Percentiles rank a stretch among this genome's conserved stretches.
These are phyloP conservation scores for Suhomyces faveliae DNA, from an alignment of 805 yeast genomes.

Conservation along the genomic window DNA sequence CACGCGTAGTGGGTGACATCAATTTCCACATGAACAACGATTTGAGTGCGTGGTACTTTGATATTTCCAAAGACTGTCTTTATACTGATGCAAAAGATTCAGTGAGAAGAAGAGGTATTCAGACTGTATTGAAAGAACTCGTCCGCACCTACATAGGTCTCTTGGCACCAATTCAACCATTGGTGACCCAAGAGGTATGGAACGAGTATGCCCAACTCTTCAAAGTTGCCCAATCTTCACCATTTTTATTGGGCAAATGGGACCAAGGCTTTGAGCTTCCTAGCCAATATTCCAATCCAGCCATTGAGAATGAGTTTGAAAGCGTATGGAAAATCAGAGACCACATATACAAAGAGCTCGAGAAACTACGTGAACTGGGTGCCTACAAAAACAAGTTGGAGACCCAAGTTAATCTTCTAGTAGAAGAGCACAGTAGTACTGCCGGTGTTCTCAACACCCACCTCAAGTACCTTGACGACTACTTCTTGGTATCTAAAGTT, in stretches of 20 bases:
- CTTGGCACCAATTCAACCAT: conserved; percentile 79
- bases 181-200: conserved; percentile 89
- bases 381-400: conserved; percentile 60
- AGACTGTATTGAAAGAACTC: conserved; percentile 63
- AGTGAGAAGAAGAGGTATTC: conserved; percentile 53
- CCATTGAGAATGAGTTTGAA: conserved; percentile 44
- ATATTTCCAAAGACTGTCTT: conserved; percentile 77
- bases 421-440: conserved; percentile 3
- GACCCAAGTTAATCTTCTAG: conserved; percentile 42
- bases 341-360: conserved; percentile 50
- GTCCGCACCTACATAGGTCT: conserved; percentile 62
- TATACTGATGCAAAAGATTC: conserved; percentile 64
- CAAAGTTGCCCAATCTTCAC: conserved; percentile 33
- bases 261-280: conserved; percentile 29
- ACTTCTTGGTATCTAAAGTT: conserved; percentile 65
- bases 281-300: conserved; percentile 28
- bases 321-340: conserved; percentile 49
- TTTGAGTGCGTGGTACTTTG: conserved; percentile 83
- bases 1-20: conserved; percentile 63
- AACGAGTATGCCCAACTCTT: conserved; percentile 44
- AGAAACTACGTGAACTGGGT: conserved; percentile 53
- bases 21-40: conserved; percentile 72
- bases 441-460: conserved; percentile 14
- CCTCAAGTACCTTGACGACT: conserved; percentile 31
- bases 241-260: conserved; percentile 49